phyloP scores from a whole-genome alignment of 345 rosid genomes.

The Chamaenerion angustifolium region DNA sequence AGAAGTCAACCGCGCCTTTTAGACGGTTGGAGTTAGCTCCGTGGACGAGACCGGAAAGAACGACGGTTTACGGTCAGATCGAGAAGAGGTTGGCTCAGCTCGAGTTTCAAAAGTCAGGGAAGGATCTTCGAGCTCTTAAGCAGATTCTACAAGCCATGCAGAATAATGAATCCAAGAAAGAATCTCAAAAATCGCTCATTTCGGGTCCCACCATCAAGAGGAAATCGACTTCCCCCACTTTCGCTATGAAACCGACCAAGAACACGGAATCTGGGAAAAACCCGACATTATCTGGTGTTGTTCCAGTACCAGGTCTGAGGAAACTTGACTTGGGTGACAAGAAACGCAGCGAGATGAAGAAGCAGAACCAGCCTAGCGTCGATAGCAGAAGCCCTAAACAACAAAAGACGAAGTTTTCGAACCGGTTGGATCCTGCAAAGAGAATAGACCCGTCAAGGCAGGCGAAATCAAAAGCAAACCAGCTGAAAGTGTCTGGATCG shows the following conservation, averaged over 20 bases:
- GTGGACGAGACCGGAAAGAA: conserved; percentile 48
- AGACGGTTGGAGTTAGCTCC: conserved; percentile 48
- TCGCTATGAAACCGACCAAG: no score
- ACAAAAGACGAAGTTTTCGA: conserved; percentile 31
- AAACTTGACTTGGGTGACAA: no score
- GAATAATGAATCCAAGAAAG: conserved; percentile 25
- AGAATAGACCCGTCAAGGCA: conserved; percentile 28
- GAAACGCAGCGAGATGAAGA: conserved; percentile 3
- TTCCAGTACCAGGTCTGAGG: no score
- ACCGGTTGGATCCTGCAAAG: conserved; percentile 31
- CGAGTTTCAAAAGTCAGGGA: conserved; percentile 62
- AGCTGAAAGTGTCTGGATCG: conserved; percentile 15
- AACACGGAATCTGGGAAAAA: no score
- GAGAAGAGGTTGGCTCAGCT: conserved; percentile 66
- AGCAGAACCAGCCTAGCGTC: conserved; percentile 20
- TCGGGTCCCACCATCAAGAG: no score
- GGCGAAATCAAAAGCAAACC: conserved; percentile 21
- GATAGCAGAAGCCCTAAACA: conserved; percentile 27
- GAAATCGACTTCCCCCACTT: no score
- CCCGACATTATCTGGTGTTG: no score
- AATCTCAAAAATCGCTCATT: no score
- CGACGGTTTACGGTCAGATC: conserved; percentile 61
- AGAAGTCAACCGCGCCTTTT: conserved; percentile 27
- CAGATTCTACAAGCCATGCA: conserved; percentile 84
- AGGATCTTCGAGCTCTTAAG: conserved; percentile 79